phyloP scores from a whole-genome alignment of 2,329 filamentous ascomycete species.

The Penicillium oxalicum region DNA sequence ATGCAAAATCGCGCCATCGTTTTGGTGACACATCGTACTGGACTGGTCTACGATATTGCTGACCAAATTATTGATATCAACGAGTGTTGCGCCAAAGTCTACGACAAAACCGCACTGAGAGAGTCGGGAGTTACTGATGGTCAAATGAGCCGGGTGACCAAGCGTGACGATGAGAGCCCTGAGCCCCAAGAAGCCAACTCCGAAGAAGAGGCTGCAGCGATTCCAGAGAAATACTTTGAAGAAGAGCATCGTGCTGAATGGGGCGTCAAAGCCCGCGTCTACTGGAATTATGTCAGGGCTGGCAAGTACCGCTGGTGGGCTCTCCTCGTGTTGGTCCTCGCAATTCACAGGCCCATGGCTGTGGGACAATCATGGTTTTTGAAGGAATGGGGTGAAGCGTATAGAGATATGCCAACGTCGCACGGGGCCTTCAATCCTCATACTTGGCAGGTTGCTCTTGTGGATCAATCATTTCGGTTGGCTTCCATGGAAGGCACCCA shows the following conservation, averaged over 20 bases:
- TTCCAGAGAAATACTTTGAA: constrained; percentile 71
- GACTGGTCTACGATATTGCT: constrained; percentile 67
- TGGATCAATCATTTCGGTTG: constrained; percentile 2
- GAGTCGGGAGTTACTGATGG: constrained; percentile 33
- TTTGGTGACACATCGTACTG: constrained; percentile 60
- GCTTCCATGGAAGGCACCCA: constrained; percentile 8
- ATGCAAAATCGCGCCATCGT: constrained; percentile 50
- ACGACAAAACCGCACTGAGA: constrained; percentile 45
- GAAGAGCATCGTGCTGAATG: constrained; percentile 70
- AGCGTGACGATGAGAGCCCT: constrained; percentile 9
- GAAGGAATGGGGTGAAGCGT: constrained; percentile 80
- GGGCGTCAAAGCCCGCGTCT: constrained; percentile 67
- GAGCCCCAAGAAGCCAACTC: constrained; percentile 29
- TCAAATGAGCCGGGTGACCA: constrained; percentile 23
- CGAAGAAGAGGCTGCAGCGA: constrained; percentile 45
- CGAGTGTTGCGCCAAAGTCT: constrained; percentile 52
- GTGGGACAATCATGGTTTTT: constrained; percentile 72
- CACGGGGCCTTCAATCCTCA: constrained; percentile 7
- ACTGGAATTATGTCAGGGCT: constrained; percentile 79
- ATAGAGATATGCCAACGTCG: constrained; percentile 36
- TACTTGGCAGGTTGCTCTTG: constrained; percentile 4
- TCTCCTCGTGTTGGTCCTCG: constrained; percentile 57
- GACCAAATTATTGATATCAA: constrained; percentile 66
- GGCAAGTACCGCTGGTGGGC: constrained; percentile 71
- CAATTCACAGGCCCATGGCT: constrained; percentile 57